Base-by-base conservation (phyloP, 2,329 filamentous ascomycete species). In the Epichloe elymi region DNA sequence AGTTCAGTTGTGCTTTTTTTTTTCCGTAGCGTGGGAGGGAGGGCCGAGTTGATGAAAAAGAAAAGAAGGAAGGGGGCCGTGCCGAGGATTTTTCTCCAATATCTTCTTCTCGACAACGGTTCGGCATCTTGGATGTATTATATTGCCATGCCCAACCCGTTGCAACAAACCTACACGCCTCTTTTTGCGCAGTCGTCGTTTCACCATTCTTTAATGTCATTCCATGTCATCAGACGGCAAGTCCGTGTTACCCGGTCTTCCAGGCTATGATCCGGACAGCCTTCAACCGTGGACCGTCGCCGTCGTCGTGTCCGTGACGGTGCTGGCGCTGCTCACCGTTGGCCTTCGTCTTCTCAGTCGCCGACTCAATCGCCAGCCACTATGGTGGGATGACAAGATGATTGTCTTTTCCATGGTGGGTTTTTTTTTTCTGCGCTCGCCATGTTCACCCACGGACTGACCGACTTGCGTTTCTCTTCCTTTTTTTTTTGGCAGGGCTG, bases 381-480 rank as follows among this genome's bases (percentile, higher is more conserved):
- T 74, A 8, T 74, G 71, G 71, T 72, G 70, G 71, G 72, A 75
- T 61, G 72, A 75, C 57, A 72, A 65, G 56, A 67, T 73, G 63
- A 71, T 74, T 49, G 53, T 74, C 2, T 73, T 69, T 51, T 74
- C 72, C 14, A 67, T 71, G 69, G 72, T 74, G 57, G n/a, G 56
- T 52, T 26, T 51, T 58, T 26, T 7, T 7, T 26, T 51, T 59
- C 2, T 30, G 26, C 26, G 26, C 46, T 38, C n/a, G 4, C 15
- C 11, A 2, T 20, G 36, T 12, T 8, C 11, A n/a, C 36, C 4
- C 8, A 30, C 1, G 10, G 26, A 30, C 26, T 5, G 5, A 26
- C 33, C 14, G 40, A 42, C 35, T 17, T 17, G 4, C 37, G n/a
- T 35, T 35, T 14, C 11, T 42, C 10, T 10, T 19, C 10, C 19